Evolutionary conservation across 148 eudicot species (phyloP), one percentile per base, ranked within the genome.

Genomic region (Chenopodium album): DNA sequence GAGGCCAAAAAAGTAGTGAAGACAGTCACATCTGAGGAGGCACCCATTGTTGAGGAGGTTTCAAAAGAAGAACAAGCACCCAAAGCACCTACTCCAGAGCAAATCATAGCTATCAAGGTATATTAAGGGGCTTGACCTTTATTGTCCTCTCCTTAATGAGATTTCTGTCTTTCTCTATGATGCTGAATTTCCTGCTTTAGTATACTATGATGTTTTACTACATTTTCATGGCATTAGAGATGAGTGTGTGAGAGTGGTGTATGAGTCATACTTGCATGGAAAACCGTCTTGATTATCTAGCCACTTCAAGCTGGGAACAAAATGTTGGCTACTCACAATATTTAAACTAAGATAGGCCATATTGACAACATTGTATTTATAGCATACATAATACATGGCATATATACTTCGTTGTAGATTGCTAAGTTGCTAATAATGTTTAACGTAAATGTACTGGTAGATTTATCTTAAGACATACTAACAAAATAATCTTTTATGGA

Each of bases 51-150:
- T 60, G 82, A 89, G 59, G 95, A 94, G 85, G 88, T 75, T 73
- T 81, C 92, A 23, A 89, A 90, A 88, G 94, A 93, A 87, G 97
- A 89, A 77, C 85, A 86, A 78, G 78, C 86, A 75, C 86, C 94
- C 66, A 91, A 92, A 89, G 94, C 94, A 77, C 99, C 98, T 75
- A 97, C 99, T 37, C 98, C 98, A 65, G 98, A 97, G 89, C 99
- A 92, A 86, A 92, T 97, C 81, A 79, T 88, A 87, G 99, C 99
- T 67, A 92, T 97, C 78, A 94, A 96, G 99, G 99, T 92, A 94
- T 17, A 73, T 78, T 78, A 29, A 41, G 14, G 23, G 32, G 26
- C 59, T 69, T 31, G 60, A 37, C 28, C 66, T 54, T 41, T 26
- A 19, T 80, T 26, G 13, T 62, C 59, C 26, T 63, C 56, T 19